These are phyloP conservation scores for Mucor plumbeus DNA, from an alignment of 371 early-diverging fungal genomes.

Conservation along the genomic window DNA sequence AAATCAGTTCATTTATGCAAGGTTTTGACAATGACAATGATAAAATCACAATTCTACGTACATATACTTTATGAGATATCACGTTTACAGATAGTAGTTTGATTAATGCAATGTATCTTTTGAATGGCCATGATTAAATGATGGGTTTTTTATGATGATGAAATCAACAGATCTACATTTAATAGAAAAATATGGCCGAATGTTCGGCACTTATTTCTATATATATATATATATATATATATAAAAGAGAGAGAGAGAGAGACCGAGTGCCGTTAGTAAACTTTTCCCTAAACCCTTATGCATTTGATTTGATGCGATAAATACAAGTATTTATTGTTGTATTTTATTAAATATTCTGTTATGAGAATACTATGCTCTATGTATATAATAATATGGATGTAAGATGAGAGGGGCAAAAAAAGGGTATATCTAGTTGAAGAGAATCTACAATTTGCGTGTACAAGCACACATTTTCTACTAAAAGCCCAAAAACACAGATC, in stretches of 20 bases:
- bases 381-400: no score
- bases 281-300: no score
- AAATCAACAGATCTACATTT: background rate
- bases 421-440: slow-evolving; percentile 13
- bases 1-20: background rate
- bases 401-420: background rate
- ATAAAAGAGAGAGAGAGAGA: no score
- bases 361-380: no score
- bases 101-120: background rate
- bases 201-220: no score
- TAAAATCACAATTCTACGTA: background rate
- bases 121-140: background rate
- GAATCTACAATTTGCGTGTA: background rate
- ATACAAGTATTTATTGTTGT: no score
- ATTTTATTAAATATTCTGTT: no score
- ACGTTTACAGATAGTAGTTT: background rate
- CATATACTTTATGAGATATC: background rate
- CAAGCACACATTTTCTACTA: background rate
- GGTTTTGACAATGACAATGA: background rate
- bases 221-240: no score
- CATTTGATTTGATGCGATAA: no score
- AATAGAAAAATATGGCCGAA: background rate
- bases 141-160: background rate
- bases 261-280: no score
- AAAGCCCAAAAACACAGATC: slow-evolving; percentile 42